These are phyloP conservation scores for Termitomyces sp. DNA, from an alignment of 768 basidiomycete species.

Conservation along the genomic window DNA sequence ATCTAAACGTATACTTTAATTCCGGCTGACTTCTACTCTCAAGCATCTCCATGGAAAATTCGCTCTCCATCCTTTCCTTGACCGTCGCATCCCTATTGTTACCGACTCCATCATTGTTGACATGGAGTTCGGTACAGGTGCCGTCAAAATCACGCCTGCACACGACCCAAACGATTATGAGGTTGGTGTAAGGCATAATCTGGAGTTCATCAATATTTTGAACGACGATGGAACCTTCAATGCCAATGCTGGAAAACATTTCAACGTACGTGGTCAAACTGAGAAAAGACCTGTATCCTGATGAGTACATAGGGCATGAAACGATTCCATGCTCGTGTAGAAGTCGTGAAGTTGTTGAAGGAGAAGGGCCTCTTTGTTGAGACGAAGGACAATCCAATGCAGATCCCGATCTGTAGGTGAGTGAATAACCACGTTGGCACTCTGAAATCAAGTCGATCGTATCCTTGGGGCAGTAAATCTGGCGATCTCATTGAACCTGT, in stretches of 20 bases:
- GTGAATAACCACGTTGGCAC: constrained; percentile 15
- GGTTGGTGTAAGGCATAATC: constrained; percentile 80
- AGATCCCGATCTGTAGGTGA: constrained; percentile 88
- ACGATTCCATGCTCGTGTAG: constrained; percentile 88
- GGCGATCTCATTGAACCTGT: constrained; percentile 95
- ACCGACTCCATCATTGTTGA: constrained; percentile 86
- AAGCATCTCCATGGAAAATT: constrained; percentile 94
- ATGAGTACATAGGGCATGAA: constrained; percentile 75
- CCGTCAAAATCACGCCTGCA: constrained; percentile 98
- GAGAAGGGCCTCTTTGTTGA: constrained; percentile 84
- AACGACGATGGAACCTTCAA: constrained; percentile 98
- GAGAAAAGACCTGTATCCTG: neutral
- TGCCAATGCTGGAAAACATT: constrained; percentile 76
- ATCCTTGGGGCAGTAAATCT: constrained; percentile 65
- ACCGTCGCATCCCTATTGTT: constrained; percentile 84
- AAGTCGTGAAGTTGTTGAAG: constrained; percentile 79
- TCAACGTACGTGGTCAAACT: constrained; percentile 45
- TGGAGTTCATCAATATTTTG: constrained; percentile 91
- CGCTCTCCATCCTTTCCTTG: constrained; percentile 83
- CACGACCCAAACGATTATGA: constrained; percentile 98
- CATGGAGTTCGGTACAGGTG: constrained; percentile 96
- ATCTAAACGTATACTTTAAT: neutral
- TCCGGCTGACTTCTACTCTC: neutral
- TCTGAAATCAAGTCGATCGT: neutral
- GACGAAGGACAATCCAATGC: constrained; percentile 96